Conservation (phyloP, 371 early-diverging fungal species). For the Saksenaea oblongispora region DNA sequence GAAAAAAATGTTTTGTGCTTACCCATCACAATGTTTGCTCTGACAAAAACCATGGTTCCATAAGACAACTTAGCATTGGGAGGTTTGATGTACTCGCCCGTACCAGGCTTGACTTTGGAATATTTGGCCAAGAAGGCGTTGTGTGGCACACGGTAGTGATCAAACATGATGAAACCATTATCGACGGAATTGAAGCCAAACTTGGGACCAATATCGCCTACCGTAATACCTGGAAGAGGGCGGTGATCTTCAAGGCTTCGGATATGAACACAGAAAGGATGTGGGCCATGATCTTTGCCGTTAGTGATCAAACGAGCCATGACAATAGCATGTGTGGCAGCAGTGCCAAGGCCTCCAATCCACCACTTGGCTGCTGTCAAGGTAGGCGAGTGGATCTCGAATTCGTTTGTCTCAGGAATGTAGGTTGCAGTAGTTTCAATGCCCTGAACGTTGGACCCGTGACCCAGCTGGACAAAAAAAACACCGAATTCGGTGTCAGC, state of each 20-base stretch:
- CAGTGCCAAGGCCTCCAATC: constrained; percentile 87
- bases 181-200: constrained; percentile 81
- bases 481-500: background rate
- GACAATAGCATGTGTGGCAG: constrained; percentile 80
- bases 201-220: constrained; percentile 84
- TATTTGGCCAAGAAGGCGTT: constrained; percentile 73
- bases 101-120: constrained; percentile 61
- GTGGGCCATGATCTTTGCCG: constrained; percentile 73
- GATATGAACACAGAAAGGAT: constrained; percentile 77
- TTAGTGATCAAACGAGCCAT: constrained; percentile 75
- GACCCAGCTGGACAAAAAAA: constrained; percentile 51
- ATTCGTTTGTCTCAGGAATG: constrained; percentile 67
- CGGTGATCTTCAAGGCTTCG: constrained; percentile 67
- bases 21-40: constrained; percentile 63
- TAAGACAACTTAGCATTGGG: constrained; percentile 78
- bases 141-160: constrained; percentile 72
- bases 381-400: constrained; percentile 76
- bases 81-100: constrained; percentile 76
- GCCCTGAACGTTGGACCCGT: constrained; percentile 81
- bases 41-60: constrained; percentile 82
- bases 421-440: constrained; percentile 89
- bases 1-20: background rate
- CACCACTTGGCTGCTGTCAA: constrained; percentile 84
- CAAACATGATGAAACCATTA: constrained; percentile 83
- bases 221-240: constrained; percentile 67